Base-by-base conservation (phyloP, 1,139 yeast species). In the Suhomyces guaymorum region DNA sequence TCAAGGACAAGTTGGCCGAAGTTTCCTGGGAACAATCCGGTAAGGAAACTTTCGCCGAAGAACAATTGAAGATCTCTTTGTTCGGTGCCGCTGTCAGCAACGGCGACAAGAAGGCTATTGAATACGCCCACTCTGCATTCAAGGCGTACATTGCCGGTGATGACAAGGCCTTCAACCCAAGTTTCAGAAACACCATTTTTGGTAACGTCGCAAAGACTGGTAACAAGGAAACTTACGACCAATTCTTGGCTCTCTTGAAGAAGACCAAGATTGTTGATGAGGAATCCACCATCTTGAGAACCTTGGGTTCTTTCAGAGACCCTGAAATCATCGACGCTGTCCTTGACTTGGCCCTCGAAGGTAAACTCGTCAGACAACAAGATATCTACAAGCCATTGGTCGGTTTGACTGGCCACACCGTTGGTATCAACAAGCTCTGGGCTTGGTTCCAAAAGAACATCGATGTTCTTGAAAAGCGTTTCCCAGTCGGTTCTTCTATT, bases 401-500 rank as follows among this genome's bases (percentile, higher is more conserved):
- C 43, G 89, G 94, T 25, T 66, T 87, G 63, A 70, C 83, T 51
- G 54, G 75, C 12, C 80, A 79, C 52, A 69, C 64, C 38, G 70
- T 66, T 28, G 95, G 96, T 63, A 69, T 78, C 43, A 71, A 73
- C 47, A 75, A 78, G 13, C 62, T 82, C 47, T 90, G 92, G 89
- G 44, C 55, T n/a, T 90, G 96, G 96, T 56, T 82, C 48, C 75
- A 75, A 46, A 51, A 46, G n/a, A 81, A 89, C 59, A 89, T 94
- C 90, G 87, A 78, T 39, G 70, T 63, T 30, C 59, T 90, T 44
- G 63, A 65, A 47, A 70, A 76, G 55, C 66, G 73, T 49, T 74
- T 87, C 56, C 96, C 97, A 31, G 88, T 95, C n/a, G 82, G 86
- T 18, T 73, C 84, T 44, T 73, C 88, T 15, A 77, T 89, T 82